Conservation (phyloP, 805 yeast species). For the Wickerhamomyces strasburgensis region DNA sequence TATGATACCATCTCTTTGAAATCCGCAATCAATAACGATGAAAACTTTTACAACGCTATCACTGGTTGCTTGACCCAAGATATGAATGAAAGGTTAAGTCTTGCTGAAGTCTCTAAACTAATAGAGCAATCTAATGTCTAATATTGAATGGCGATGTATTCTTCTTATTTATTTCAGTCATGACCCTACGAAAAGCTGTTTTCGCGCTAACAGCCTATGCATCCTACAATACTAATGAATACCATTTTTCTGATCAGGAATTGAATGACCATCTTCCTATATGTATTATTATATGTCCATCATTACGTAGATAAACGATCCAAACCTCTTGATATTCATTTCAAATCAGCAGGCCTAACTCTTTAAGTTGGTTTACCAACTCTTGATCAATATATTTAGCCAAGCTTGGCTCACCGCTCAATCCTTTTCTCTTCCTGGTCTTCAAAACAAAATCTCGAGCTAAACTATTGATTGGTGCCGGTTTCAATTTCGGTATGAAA, state of each 20-base stretch:
- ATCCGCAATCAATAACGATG: constrained; percentile 32
- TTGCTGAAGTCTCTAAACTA: constrained; percentile 32
- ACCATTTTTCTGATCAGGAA: too few relatives aligned
- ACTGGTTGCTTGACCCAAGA: constrained; percentile 51
- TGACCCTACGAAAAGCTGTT: too few relatives aligned
- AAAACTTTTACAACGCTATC: constrained; percentile 32
- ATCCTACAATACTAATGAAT: too few relatives aligned
- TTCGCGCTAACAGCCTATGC: too few relatives aligned
- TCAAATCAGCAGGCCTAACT: constrained; percentile 36
- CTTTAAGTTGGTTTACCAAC: constrained; percentile 47
- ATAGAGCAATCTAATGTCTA: constrained; percentile 2
- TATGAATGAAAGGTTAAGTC: constrained; percentile 45
- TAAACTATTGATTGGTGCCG: constrained; percentile 64
- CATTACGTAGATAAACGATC: too few relatives aligned
- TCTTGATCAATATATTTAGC: constrained; percentile 63
- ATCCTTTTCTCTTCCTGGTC: constrained; percentile 84
- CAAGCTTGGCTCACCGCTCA: constrained; percentile 66
- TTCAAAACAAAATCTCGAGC: constrained; percentile 89
- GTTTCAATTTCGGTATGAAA: constrained; percentile 61
- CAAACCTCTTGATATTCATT: too few relatives aligned
- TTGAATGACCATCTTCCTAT: too few relatives aligned
- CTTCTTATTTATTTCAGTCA: too few relatives aligned
- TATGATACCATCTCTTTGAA: constrained; percentile 45
- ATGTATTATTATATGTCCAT: too few relatives aligned
- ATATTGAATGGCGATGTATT: too few relatives aligned